Base-by-base conservation (phyloP, 2,329 filamentous ascomycete species). In the Venturia asperata region DNA sequence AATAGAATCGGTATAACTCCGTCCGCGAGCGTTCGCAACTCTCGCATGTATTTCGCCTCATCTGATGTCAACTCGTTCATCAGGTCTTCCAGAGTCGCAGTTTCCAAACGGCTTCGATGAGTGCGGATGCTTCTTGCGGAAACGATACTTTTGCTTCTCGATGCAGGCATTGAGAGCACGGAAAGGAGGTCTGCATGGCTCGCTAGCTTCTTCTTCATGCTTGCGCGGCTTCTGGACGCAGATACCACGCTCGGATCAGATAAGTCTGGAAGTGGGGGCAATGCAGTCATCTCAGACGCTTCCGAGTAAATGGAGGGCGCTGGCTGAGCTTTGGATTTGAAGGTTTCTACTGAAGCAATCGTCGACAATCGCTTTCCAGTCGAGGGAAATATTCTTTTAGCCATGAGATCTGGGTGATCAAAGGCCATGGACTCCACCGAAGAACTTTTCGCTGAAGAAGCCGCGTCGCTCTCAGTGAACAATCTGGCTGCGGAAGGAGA, bases 181-280 rank as follows among this genome's bases (percentile, higher is more conserved):
- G 94, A 97, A 47, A 99, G 91, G 30, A 99, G 81, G 75, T 99
- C 94, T 19, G 92, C 92, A 76, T 97, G 92, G 66, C 90, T 96
- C 4, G 92, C 96, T 47, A 96, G 82, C 67, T 89, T 86, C 68
- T 91, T 85, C 74, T 89, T 91, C 42, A 91, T 78, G 55, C 80
- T 82, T 1, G 82, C 76, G 63, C 67, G 78, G 82, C 70, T 80
- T 79, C 74, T 71, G 11, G 61, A 27, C 37, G 64, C 39, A 37
- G 39, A 61, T 7, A 65, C 27, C 24, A 62, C 42, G 42, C 58
- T 65, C 24, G 37, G 52, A 37, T 49, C 43, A 34, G 64, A 34
- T 19, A 65, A 24, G 42, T 65, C 60, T 39, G 64, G 56, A n/a
- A 65, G 56, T 10, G 42, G 30, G 43, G 62, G 62, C 41, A 49